phyloP scores from a whole-genome alignment of 768 basidiomycete species.

The Baorangia bicolor region DNA sequence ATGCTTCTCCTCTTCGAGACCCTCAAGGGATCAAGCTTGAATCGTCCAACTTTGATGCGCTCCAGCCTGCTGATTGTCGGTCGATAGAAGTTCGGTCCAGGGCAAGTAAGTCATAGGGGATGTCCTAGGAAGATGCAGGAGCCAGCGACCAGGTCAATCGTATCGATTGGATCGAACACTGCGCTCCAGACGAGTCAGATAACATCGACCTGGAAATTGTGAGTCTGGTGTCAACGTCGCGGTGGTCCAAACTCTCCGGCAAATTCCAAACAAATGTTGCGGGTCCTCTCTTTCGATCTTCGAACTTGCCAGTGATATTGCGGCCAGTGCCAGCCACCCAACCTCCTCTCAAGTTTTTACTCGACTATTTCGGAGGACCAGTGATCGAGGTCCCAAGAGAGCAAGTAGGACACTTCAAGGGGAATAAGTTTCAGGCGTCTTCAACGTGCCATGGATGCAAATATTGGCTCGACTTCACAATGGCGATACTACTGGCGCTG shows the following conservation, averaged over 20 bases:
- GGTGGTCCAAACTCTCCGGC: slow-evolving; percentile 1
- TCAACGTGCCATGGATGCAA: not conserved
- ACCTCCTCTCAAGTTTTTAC: not conserved
- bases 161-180: not conserved
- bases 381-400: not conserved
- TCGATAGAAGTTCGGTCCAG: not conserved
- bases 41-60: not conserved
- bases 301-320: not conserved
- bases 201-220: not conserved
- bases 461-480: not conserved
- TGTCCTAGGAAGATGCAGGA: not conserved
- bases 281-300: not conserved
- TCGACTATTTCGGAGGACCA: not conserved
- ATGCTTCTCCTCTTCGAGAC: not conserved
- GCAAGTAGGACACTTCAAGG: not conserved
- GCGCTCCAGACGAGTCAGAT: not conserved
- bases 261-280: not conserved
- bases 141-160: not conserved
- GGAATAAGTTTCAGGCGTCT: not conserved
- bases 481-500: not conserved
- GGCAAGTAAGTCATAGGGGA: not conserved
- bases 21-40: not conserved
- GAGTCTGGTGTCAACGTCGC: not conserved
- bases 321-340: too few species aligned
- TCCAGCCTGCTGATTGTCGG: not conserved